Evolutionary conservation across 2,329 filamentous ascomycete genomes (phyloP).

Genomic region (Penicillium griseofulvum): DNA sequence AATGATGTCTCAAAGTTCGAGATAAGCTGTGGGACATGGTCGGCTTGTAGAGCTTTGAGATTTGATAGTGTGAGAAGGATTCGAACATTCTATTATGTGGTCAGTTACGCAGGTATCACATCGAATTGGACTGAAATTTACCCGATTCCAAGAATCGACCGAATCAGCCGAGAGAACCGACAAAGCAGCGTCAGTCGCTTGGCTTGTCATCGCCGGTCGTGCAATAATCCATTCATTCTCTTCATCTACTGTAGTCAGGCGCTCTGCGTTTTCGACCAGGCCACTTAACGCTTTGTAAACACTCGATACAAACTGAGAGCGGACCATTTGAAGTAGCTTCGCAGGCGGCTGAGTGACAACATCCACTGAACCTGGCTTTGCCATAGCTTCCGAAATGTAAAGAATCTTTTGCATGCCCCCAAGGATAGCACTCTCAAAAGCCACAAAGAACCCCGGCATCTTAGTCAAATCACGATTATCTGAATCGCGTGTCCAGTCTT

Average conservation of each 20-base stretch:
- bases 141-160: constrained; percentile 54
- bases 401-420: constrained; percentile 91
- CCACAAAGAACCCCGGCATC: constrained; percentile 81
- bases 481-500: constrained; percentile 84
- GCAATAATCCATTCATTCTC: constrained; percentile 55
- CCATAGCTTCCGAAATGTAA: constrained; percentile 83
- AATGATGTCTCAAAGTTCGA: constrained; percentile 91
- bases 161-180: constrained; percentile 48
- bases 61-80: constrained; percentile 94
- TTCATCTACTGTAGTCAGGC: constrained; percentile 61
- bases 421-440: constrained; percentile 79
- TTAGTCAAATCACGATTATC: constrained; percentile 84
- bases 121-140: constrained; percentile 33
- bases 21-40: constrained; percentile 84
- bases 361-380: constrained; percentile 67
- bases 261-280: constrained; percentile 95
- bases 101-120: constrained; percentile 12
- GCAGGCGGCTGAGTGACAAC: constrained; percentile 81
- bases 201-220: constrained; percentile 29
- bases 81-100: constrained; percentile 68
- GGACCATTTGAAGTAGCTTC: constrained; percentile 86
- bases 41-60: constrained; percentile 74
- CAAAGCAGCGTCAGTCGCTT: constrained; percentile 34
- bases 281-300: constrained; percentile 91
- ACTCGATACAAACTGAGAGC: constrained; percentile 87